Conservation (phyloP, 495 filamentous ascomycete genomes). For the Penicillium canescens region DNA sequence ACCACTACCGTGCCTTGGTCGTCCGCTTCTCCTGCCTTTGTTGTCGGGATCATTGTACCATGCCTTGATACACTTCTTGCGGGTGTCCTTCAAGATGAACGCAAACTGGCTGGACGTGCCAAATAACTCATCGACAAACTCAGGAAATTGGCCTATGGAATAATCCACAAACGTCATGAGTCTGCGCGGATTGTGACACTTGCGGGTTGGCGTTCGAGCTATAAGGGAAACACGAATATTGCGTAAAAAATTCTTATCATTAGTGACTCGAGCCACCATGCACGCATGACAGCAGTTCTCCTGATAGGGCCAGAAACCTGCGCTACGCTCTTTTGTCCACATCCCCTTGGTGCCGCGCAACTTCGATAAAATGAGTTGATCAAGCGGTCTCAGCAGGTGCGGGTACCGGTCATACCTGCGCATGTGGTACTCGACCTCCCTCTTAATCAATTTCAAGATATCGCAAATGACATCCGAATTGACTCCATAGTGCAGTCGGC, state of each 20-base stretch:
- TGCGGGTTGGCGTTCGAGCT: conserved; percentile 29
- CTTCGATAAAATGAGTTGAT: conserved; percentile 10
- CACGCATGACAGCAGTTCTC: conserved; percentile 41
- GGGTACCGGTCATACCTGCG: conserved; percentile 23
- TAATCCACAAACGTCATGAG: conserved; percentile 30
- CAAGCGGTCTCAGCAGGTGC: conserved; percentile 6
- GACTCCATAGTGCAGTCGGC: conserved; percentile 19
- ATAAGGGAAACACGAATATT: conserved; percentile 32
- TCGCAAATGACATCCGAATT: conserved; percentile 23
- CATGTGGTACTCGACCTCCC: conserved; percentile 26
- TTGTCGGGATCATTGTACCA: background rate
- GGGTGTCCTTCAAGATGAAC: conserved; percentile 21
- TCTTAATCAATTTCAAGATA: conserved; percentile 21
- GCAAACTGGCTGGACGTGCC: conserved; percentile 15
- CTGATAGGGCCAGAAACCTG: conserved; percentile 22
- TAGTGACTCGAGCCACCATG: conserved; percentile 37
- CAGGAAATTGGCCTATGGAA: conserved; percentile 17
- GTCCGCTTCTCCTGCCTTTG: background rate
- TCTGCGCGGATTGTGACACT: conserved; percentile 17
- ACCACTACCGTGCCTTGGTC: too few species aligned
- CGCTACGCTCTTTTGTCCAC: conserved; percentile 19
- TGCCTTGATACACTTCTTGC: conserved; percentile 23
- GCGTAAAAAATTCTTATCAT: conserved; percentile 15
- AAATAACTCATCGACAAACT: conserved; percentile 9
- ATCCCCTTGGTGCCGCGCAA: conserved; percentile 29